Evolutionary conservation across 345 rosid genomes (phyloP).

Genomic region (Melaleuca quinquenervia): DNA sequence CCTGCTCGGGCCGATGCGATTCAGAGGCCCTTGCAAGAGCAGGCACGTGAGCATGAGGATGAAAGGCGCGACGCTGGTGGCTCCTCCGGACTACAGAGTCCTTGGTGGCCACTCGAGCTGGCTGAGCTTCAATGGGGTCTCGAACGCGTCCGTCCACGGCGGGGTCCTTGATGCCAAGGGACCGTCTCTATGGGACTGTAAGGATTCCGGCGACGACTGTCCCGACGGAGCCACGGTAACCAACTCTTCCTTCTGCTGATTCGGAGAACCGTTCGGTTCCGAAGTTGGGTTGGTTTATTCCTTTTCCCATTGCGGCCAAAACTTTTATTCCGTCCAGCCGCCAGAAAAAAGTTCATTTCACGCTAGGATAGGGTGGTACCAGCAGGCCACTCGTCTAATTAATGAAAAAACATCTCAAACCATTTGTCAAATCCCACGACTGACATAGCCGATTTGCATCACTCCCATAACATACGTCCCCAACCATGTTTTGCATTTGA

Average conservation of each 20-base stretch:
- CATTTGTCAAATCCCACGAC: neutral
- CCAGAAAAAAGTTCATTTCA: neutral
- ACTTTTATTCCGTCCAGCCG: neutral
- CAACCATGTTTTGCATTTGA: neutral
- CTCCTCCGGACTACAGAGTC: constrained; percentile 27
- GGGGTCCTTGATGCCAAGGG: constrained; percentile 52
- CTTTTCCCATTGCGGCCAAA: neutral
- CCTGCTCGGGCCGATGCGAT: constrained; percentile 18
- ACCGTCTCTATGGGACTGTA: constrained; percentile 44
- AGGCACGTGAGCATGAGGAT: constrained; percentile 24
- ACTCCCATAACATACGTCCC: neutral
- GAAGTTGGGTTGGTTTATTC: neutral
- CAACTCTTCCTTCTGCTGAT: neutral
- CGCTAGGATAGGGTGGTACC: neutral
- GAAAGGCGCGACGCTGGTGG: constrained; percentile 30
- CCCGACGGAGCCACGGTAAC: constrained; percentile 53
- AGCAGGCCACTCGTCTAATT: neutral
- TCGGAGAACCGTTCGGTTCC: neutral
- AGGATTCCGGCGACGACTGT: constrained; percentile 20
- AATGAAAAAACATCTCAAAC: neutral
- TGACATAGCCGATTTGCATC: neutral
- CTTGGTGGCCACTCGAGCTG: constrained; percentile 27
- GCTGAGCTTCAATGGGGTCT: constrained; percentile 34
- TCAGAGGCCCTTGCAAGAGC: constrained; percentile 37
- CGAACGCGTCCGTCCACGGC: constrained; percentile 34